Conservation (phyloP, 495 filamentous ascomycete genomes). For the Penicillium waksmanii region DNA sequence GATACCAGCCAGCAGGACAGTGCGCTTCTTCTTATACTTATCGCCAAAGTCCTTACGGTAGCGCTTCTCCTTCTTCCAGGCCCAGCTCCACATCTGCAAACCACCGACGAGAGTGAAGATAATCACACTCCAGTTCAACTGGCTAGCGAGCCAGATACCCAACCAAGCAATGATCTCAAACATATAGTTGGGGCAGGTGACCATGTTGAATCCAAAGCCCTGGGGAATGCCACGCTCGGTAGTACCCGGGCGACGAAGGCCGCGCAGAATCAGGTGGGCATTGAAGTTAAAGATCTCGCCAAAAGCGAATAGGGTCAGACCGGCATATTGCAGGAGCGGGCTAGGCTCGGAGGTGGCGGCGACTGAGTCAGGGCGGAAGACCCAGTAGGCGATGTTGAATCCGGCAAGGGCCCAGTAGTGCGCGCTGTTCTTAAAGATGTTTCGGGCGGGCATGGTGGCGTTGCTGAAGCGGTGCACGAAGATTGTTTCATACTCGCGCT, state of each 20-base stretch:
- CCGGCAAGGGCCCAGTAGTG: conserved; percentile 91
- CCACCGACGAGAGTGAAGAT: conserved; percentile 71
- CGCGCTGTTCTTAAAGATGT: conserved; percentile 87
- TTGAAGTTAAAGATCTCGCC: conserved; percentile 79
- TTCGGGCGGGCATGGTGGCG: conserved; percentile 85
- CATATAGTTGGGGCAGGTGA: conserved; percentile 97
- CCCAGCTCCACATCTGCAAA: conserved; percentile 83
- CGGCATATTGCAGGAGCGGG: conserved; percentile 57
- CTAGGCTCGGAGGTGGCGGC: conserved; percentile 53
- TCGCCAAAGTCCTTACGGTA: conserved; percentile 89
- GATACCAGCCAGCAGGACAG: conserved; percentile 73
- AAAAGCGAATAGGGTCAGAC: conserved; percentile 69
- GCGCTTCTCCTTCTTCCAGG: conserved; percentile 85
- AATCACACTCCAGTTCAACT: conserved; percentile 72
- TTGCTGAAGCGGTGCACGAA: conserved; percentile 95
- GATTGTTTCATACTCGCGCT: conserved; percentile 92
- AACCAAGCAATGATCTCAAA: conserved; percentile 89
- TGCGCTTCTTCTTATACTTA: conserved; percentile 88
- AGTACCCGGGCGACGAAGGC: conserved; percentile 75
- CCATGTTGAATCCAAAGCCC: conserved; percentile 81
- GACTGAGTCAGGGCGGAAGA: conserved; percentile 73
- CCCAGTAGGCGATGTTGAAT: conserved; percentile 79
- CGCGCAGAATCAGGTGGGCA: conserved; percentile 74
- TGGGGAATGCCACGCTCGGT: conserved; percentile 85
- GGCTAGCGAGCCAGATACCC: conserved; percentile 72